Base-by-base conservation (phyloP, 2,329 filamentous ascomycete species). In the Gaeumannomyces tritici region DNA sequence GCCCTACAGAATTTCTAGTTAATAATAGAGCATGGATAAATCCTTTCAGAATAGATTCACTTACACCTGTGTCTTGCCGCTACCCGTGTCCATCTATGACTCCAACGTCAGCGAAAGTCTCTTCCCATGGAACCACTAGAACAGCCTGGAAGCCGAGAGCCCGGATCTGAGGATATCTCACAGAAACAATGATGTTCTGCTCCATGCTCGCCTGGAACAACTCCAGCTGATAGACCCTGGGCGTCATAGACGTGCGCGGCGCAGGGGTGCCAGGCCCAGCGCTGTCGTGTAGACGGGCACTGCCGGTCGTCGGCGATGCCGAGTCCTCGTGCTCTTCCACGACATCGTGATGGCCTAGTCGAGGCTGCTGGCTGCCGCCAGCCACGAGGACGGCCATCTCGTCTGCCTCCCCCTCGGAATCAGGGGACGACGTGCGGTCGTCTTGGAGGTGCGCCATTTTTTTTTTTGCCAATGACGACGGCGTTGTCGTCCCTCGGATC, bases 31-130 rank as follows among this genome's bases (percentile, higher is more conserved):
- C 47, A 51, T 7, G 35, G 35, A 61, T 27, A 42, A 24, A 61
- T 54, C 18, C 12, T 27, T 18, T 29, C 18, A 35, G 42, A n/a
- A n/a, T n/a, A n/a, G 51, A 58, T 55, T 13, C 21, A 73, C 81
- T 74, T 80, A 90, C 88, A 92, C 83, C 66, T 89, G 86, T 3
- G 89, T 92, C 72, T 93, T 93, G 2, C 89, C 89, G 66, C 84
- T 90, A 1, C 89, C 89, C 0, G 89, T 93, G 65, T 90, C 89
- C 89, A 92, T 92, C 88, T 89, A 64, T 62, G 15, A 18, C 4
- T 18, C 4, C 18, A 55, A 31, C 35, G 27, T 33, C 24, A 60
- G 42, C 15, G 26, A 13, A 21, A 7, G 29, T n/a, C 8, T 5
- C 24, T 7, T 26, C 12, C n/a, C 5, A 29, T 12, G 12, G 35